Percentiles rank a stretch among this genome's conserved stretches.
phyloP scores from a whole-genome alignment of 768 basidiomycete genomes.

The Leccinum subtestaceum region DNA sequence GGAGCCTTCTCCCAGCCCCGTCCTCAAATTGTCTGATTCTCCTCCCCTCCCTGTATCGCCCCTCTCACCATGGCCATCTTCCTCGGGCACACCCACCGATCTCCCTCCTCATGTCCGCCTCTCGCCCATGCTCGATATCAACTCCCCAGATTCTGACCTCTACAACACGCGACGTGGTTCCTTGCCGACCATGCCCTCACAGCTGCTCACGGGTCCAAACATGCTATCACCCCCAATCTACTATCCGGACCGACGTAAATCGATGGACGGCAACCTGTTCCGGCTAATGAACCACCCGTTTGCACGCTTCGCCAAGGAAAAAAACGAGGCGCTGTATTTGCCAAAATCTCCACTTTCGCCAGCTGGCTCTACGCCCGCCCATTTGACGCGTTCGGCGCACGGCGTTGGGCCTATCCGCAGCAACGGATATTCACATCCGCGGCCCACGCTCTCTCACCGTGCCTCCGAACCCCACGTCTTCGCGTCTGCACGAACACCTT shows the following conservation, averaged over 20 bases:
- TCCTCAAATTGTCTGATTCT: conserved; percentile 24
- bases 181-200: conserved; percentile 42
- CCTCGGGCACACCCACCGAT: conserved; percentile 32
- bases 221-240: conserved; percentile 35
- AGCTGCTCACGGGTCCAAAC: conserved; percentile 24
- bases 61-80: conserved; percentile 30
- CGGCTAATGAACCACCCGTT: conserved; percentile 49
- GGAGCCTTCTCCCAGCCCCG: conserved; percentile 11
- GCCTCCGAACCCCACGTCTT: conserved; percentile 36
- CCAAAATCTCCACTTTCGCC: conserved; percentile 35
- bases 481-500: conserved; percentile 38
- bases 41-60: conserved; percentile 12
- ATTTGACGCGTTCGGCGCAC: conserved; percentile 33
- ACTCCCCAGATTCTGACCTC: conserved; percentile 31
- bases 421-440: conserved; percentile 43
- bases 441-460: conserved; percentile 28
- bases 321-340: conserved; percentile 33
- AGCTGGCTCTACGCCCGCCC: conserved; percentile 32
- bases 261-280: conserved; percentile 44
- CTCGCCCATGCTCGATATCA: conserved; percentile 19
- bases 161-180: conserved; percentile 50
- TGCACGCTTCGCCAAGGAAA: conserved; percentile 33
- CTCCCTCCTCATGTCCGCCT: conserved; percentile 25
- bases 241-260: conserved; percentile 38
- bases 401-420: conserved; percentile 42